Conservation (phyloP, 805 yeast genomes). For the Scheffersomyces coipomensis region DNA sequence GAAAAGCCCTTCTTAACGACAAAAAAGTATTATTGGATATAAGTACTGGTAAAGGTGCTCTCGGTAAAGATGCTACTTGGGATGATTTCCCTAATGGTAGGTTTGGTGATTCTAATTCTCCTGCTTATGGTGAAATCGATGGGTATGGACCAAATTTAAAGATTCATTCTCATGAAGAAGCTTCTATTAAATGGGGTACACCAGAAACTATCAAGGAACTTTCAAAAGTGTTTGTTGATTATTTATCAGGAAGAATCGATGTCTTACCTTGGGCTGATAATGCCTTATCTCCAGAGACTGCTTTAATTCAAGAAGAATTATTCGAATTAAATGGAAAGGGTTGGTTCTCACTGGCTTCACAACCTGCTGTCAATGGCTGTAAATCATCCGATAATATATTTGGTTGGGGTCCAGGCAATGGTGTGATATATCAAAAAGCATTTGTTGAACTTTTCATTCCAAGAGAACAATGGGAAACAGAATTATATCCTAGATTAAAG, state of each 20-base stretch:
- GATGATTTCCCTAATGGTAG: slow-evolving; percentile 96
- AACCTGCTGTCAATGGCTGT: slow-evolving; percentile 86
- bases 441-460: slow-evolving; percentile 84
- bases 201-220: slow-evolving; percentile 64
- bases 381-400: slow-evolving; percentile 79
- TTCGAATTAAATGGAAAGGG: slow-evolving; percentile 73
- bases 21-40: slow-evolving; percentile 69
- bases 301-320: slow-evolving; percentile 87
- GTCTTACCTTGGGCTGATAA: slow-evolving; percentile 91
- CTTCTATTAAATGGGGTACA: slow-evolving; percentile 75
- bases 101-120: slow-evolving; percentile 91
- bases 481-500: slow-evolving; percentile 52
- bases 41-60: slow-evolving; percentile 77
- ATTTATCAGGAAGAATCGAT: slow-evolving; percentile 70
- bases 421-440: slow-evolving; percentile 87
- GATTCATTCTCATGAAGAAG: slow-evolving; percentile 59
- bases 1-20: slow-evolving; percentile 18
- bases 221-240: slow-evolving; percentile 64
- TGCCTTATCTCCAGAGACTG: slow-evolving; percentile 85
- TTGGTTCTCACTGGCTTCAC: slow-evolving; percentile 88
- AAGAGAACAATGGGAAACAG: slow-evolving; percentile 62
- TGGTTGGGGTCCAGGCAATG: slow-evolving; percentile 97
- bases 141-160: slow-evolving; percentile 94
- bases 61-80: slow-evolving; percentile 93
- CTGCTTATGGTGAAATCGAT: slow-evolving; percentile 97